Base-by-base conservation (phyloP, 805 yeast genomes). In the Wickerhamomyces canadensis region DNA sequence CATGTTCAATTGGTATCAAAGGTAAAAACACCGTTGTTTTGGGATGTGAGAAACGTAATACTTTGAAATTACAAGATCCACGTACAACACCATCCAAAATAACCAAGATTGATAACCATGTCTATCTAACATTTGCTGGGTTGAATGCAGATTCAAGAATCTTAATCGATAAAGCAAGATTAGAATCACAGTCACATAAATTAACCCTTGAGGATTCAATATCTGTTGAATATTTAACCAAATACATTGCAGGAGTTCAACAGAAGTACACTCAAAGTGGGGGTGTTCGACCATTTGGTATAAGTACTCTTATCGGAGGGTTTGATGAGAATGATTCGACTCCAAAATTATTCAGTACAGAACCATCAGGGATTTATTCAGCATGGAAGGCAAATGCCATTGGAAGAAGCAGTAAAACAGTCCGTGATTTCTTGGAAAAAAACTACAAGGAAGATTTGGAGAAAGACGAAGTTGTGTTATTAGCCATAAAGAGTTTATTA, bases 331-430 rank as follows among this genome's bases (percentile, higher is more conserved):
- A 82, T 54, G 96, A 87, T 62, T 64, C 63, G 17, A 74, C 71
- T 24, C 97, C 98, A 31, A 80, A 76, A 58, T 73, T 93, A 48
- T 93, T 81, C 65, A 94, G 85, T 62, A 93, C 98, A 11, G 98
- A 93, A 61, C 98, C 98, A 30, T 84, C 95, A 33, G 98, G 98
- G 19, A 91, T 93, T 47, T 91, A 83, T 60, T 85, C 94, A 33
- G 95, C 96, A 3, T 93, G 98, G 98, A 86, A 89, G 61, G 97
- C 98, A 24, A 91, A 86, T 58, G 88, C 98, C 15, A 93, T 93
- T 55, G 98, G 98, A 41, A 79, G 96, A 57, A 84, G 93, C 44
- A 76, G 93, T 45, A 91, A 93, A 61, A 91, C 98, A 4, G 97
- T 93, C 25, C 80, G 95, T 51, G 98, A 93, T 61, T 85, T 89